phyloP scores from a whole-genome alignment of 352 stramenopile species.

The Pythium folliculosum region DNA sequence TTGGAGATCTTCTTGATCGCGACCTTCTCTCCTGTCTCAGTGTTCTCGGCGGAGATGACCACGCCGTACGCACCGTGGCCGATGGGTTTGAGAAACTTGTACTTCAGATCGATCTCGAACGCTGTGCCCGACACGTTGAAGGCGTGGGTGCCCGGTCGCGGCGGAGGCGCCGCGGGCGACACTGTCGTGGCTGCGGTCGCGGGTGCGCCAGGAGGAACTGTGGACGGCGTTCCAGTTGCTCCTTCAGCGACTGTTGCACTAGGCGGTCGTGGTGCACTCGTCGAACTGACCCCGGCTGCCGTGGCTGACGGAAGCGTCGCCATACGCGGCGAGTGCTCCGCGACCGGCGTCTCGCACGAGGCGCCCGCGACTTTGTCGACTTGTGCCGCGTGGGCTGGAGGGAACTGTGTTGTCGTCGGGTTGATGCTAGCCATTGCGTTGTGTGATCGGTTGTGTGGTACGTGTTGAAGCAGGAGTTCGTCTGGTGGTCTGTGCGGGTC shows the following conservation, averaged over 20 bases:
- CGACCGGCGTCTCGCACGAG: conserved; percentile 13
- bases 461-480: background rate
- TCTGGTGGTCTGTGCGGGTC: background rate
- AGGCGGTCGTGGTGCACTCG: background rate
- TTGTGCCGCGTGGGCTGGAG: conserved; percentile 1
- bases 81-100: conserved; percentile 95
- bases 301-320: conserved; percentile 16
- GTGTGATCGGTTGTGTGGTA: background rate
- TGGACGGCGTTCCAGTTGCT: background rate
- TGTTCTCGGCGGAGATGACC: conserved; percentile 89
- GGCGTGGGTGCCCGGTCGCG: conserved; percentile 66
- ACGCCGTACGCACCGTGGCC: conserved; percentile 94
- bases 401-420: conserved; percentile 23
- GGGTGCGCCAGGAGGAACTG: conserved; percentile 11
- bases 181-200: background rate
- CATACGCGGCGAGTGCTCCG: conserved; percentile 23
- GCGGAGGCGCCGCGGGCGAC: background rate
- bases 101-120: conserved; percentile 93
- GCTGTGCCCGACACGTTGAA: conserved; percentile 87
- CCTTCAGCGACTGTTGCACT: background rate
- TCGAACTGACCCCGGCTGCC: background rate
- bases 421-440: conserved; percentile 29
- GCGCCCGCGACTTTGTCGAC: conserved; percentile 5
- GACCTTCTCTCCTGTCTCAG: conserved; percentile 81
- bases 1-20: conserved; percentile 91